These are phyloP conservation scores for Pythium guiyangense DNA, from an alignment of 352 stramenopile genomes.

Conservation along the genomic window DNA sequence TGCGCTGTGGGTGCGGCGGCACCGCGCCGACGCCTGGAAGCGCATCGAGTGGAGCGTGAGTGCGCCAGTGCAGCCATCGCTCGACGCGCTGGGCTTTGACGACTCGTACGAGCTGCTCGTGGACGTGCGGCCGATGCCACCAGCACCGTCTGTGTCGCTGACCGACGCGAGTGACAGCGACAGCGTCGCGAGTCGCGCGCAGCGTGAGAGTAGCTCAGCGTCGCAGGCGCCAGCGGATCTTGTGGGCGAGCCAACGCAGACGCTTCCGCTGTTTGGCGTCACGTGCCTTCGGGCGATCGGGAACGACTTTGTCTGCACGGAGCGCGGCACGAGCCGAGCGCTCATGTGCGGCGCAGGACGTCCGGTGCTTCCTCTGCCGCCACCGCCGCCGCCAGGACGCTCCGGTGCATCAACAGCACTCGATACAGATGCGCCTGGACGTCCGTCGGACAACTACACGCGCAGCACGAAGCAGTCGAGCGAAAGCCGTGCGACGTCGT, in stretches of 20 bases:
- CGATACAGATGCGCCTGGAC: background rate
- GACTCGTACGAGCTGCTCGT: slow-evolving; percentile 60
- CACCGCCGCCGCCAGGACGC: background rate
- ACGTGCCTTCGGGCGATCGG: slow-evolving; percentile 46
- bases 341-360: slow-evolving; percentile 30
- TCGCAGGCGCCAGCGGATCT: slow-evolving; percentile 13
- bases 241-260: background rate
- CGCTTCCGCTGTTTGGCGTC: slow-evolving; percentile 24
- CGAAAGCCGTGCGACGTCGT: slow-evolving; percentile 9
- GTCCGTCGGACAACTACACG: slow-evolving; percentile 11
- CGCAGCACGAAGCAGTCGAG: slow-evolving; percentile 16
- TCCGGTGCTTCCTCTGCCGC: background rate
- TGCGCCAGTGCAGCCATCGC: slow-evolving; percentile 23
- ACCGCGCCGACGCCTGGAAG: slow-evolving; percentile 51
- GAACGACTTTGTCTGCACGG: slow-evolving; percentile 54
- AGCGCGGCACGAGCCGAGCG: slow-evolving; percentile 33
- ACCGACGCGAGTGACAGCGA: slow-evolving; percentile 12
- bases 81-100: slow-evolving; percentile 36
- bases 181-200: slow-evolving; percentile 7
- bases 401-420: slow-evolving; percentile 1
- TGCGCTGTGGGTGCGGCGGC: slow-evolving; percentile 55
- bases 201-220: slow-evolving; percentile 5
- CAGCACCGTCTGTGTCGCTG: slow-evolving; percentile 9
- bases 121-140: slow-evolving; percentile 49
- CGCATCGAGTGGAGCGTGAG: slow-evolving; percentile 54